Conservation (phyloP, 163 green algal genomes). For the Volvox carteri region DNA sequence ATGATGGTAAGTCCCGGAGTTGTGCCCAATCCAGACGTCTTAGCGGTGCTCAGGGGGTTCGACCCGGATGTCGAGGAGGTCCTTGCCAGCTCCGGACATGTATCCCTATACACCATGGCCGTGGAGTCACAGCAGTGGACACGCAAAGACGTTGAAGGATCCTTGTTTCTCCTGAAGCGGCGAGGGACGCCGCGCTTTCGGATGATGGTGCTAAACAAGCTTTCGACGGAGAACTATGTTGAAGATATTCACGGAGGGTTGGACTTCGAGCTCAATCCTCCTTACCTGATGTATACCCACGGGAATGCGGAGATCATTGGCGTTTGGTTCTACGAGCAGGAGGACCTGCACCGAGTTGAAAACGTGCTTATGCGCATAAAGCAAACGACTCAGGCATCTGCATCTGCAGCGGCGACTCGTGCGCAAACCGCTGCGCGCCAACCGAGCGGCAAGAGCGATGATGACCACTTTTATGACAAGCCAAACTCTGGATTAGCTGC, state of each 20-base stretch:
- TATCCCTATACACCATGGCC: constrained; percentile 86
- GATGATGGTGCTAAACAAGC: constrained; percentile 89
- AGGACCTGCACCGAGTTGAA: constrained; percentile 20
- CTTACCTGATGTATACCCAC: constrained; percentile 89
- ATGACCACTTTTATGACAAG: constrained; percentile 51
- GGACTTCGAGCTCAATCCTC: constrained; percentile 80
- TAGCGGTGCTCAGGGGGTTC: constrained; percentile 22
- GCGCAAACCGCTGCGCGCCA: not conserved
- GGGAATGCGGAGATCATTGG: constrained; percentile 68
- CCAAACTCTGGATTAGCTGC: not conserved
- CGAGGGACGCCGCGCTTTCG: constrained; percentile 78
- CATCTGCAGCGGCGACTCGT: not conserved
- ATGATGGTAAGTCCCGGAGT: constrained; percentile 10
- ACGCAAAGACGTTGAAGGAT: constrained; percentile 89
- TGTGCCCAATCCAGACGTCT: constrained; percentile 1
- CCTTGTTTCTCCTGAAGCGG: constrained; percentile 88
- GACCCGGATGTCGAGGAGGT: constrained; percentile 71
- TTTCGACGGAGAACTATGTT: constrained; percentile 81
- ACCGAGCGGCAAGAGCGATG: not conserved
- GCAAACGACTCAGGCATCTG: not conserved
- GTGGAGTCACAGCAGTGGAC: constrained; percentile 77
- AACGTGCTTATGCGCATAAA: constrained; percentile 37
- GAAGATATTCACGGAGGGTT: constrained; percentile 79
- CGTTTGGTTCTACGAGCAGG: constrained; percentile 54
- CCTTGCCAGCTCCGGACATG: constrained; percentile 78